phyloP scores from a whole-genome alignment of 176 grass and related monocot species.

The Cenchrus purpureus region DNA sequence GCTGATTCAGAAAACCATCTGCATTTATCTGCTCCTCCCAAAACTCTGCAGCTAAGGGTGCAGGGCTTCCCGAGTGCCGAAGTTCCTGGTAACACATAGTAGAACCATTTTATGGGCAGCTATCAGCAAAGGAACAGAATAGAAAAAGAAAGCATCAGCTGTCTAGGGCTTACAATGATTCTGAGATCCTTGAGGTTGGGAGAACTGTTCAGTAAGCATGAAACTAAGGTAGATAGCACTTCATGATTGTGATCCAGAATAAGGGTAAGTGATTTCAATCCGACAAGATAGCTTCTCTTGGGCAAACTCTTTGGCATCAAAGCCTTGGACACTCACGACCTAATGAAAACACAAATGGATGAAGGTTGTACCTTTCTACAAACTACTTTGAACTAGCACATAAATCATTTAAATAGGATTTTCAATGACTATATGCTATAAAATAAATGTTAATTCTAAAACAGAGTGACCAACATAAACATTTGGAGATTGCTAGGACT shows the following conservation, averaged over 20 bases:
- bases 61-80: not conserved
- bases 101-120: not conserved
- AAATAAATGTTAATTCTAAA: not conserved
- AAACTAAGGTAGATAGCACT: slow-evolving; percentile 18
- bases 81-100: slow-evolving; percentile 4
- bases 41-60: not conserved
- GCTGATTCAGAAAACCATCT: not conserved
- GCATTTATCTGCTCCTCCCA: slow-evolving; percentile 17
- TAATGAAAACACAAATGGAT: not conserved
- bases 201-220: slow-evolving; percentile 52
- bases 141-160: not conserved
- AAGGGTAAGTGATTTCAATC: slow-evolving; percentile 27
- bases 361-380: not conserved
- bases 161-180: slow-evolving; percentile 23
- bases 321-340: slow-evolving; percentile 25
- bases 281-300: slow-evolving; percentile 3
- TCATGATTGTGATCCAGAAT: slow-evolving; percentile 23
- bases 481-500: not conserved
- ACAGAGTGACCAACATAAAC: not conserved
- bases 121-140: not conserved
- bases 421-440: too few relatives aligned
- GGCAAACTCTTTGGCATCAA: not conserved
- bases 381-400: not conserved
- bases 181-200: slow-evolving; percentile 39
- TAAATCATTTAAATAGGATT: not conserved